These are phyloP conservation scores for Vaccinium macrocarpon DNA, from an alignment of 148 eudicot species.

Conservation along the genomic window DNA sequence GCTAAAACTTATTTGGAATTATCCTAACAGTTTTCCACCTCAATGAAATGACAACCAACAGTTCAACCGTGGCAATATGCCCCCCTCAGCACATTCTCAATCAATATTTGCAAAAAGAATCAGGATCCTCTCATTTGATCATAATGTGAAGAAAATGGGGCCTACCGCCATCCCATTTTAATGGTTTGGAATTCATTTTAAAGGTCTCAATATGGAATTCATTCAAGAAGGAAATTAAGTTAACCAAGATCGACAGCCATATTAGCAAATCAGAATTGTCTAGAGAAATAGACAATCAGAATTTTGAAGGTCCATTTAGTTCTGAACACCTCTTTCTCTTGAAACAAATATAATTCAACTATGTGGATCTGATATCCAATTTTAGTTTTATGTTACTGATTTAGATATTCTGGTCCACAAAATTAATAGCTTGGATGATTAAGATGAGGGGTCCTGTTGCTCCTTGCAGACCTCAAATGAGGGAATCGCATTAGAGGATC, in stretches of 20 bases:
- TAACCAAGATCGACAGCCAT: neutral
- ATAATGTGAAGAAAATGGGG: neutral
- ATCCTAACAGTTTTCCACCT: neutral
- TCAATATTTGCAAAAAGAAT: neutral
- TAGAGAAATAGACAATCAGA: neutral
- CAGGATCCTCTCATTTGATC: neutral
- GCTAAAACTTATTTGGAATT: neutral
- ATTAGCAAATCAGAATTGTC: neutral
- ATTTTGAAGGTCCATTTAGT: neutral
- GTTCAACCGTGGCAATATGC: neutral
- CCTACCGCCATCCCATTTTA: neutral
- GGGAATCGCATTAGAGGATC: neutral
- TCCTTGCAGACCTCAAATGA: no score
- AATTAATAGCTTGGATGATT: neutral
- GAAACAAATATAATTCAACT: neutral
- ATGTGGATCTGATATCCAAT: neutral
- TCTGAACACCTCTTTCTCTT: neutral
- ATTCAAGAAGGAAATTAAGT: neutral
- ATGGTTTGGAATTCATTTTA: neutral
- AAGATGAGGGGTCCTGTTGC: neutral
- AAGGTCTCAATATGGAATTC: neutral
- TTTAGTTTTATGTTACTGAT: neutral
- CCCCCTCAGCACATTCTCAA: neutral
- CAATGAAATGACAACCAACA: neutral
- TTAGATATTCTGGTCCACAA: neutral